A percentile compares a stretch with the other conserved stretches of the same genome.
phyloP scores from a whole-genome alignment of 2,329 filamentous ascomycete species.

The Aspergillus ibericus region DNA sequence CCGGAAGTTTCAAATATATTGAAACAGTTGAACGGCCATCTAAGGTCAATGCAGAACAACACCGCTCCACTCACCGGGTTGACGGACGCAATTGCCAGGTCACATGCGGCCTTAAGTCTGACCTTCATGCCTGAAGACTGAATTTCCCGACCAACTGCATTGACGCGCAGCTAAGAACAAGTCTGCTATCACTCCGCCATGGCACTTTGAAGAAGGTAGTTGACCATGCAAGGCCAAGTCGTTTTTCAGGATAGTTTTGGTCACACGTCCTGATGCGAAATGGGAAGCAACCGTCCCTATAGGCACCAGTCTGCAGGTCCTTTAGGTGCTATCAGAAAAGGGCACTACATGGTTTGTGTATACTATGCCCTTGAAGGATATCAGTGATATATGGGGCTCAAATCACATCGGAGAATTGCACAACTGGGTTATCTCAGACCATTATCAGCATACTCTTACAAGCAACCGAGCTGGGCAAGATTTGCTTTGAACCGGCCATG shows the following conservation, averaged over 20 bases:
- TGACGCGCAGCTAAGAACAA: neutral
- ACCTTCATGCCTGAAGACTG: constrained; percentile 34
- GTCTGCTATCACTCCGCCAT: neutral
- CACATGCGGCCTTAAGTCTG: constrained; percentile 37
- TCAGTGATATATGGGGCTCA: neutral
- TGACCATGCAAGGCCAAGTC: neutral
- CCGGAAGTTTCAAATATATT: constrained; percentile 38
- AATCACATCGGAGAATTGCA: neutral
- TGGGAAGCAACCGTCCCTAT: no score
- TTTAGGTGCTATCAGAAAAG: neutral
- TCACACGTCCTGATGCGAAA: neutral
- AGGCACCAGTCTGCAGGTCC: neutral
- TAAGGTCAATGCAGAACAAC: constrained; percentile 47
- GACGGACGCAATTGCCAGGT: constrained; percentile 38
- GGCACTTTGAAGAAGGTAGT: neutral
- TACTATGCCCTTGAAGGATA: neutral
- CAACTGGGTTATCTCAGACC: neutral
- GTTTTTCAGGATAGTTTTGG: neutral
- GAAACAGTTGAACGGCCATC: constrained; percentile 44
- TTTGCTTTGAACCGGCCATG: neutral
- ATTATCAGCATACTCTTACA: neutral
- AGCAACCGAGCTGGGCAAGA: neutral
- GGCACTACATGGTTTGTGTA: neutral
- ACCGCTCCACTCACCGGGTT: constrained; percentile 38
- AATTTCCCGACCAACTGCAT: constrained; percentile 5